phyloP scores from a whole-genome alignment of 768 basidiomycete genomes.

The Mycena albidolilacea region DNA sequence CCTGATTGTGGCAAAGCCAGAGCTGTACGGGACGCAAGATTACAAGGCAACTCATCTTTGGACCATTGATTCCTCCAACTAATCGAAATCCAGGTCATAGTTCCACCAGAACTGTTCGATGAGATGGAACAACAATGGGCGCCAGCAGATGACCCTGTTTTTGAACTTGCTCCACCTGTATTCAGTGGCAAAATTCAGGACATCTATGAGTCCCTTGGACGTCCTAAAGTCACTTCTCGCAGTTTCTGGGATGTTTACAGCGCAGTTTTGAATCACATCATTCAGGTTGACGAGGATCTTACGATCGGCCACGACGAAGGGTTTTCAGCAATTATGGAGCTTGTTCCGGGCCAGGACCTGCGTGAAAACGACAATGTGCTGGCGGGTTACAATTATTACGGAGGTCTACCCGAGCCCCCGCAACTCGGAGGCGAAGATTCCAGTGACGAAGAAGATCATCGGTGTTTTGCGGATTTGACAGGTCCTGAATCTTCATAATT shows the following conservation, averaged over 20 bases:
- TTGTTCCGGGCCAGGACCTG: neutral
- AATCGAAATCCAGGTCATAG: conserved; percentile 37
- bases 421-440: neutral
- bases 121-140: conserved; percentile 46
- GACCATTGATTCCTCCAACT: too few relatives aligned
- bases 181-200: conserved; percentile 36
- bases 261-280: neutral
- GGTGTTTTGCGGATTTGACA: conserved; percentile 7
- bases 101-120: conserved; percentile 34
- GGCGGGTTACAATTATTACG: conserved; percentile 6
- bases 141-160: conserved; percentile 45
- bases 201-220: conserved; percentile 35
- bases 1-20: conserved; percentile 48
- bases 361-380: conserved; percentile 8
- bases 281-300: conserved; percentile 4
- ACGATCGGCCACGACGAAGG: neutral
- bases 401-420: neutral
- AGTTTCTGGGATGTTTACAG: conserved; percentile 39
- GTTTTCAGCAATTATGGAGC: neutral
- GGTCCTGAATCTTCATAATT: neutral
- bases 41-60: conserved; percentile 49
- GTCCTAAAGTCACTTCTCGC: conserved; percentile 25
- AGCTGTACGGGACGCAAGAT: conserved; percentile 47
- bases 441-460: neutral
- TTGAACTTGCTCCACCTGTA: conserved; percentile 48